Percentiles rank a stretch among this genome's conserved stretches.
Conservation (phyloP, 257 asterid species). For the Solanum lycopersicoides region DNA sequence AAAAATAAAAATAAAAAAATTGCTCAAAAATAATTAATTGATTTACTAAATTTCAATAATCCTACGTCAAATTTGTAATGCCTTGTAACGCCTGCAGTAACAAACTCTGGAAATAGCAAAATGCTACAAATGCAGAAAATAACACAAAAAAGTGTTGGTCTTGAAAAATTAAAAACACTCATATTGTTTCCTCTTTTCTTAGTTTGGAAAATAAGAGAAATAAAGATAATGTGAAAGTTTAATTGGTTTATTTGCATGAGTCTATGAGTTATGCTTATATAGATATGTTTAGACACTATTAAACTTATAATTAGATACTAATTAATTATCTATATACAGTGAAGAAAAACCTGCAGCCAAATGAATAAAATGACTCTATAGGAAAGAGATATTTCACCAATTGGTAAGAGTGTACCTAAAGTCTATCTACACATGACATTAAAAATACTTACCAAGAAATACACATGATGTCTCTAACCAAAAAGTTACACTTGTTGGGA, state of each 20-base stretch:
- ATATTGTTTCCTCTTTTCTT: neutral
- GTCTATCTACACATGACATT: neutral
- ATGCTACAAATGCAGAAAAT: neutral
- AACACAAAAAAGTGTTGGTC: neutral
- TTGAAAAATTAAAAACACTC: neutral
- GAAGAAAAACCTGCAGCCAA: neutral
- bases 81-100: conserved; percentile 13
- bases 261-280: neutral
- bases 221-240: neutral
- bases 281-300: neutral
- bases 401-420: neutral
- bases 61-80: conserved; percentile 35
- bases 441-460: neutral
- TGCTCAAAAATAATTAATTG: neutral
- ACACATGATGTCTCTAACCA: neutral
- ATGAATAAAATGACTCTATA: neutral
- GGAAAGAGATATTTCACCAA: neutral
- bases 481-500: neutral
- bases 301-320: neutral
- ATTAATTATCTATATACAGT: neutral
- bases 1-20: neutral
- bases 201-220: neutral
- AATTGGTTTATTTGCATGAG: neutral
- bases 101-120: neutral
- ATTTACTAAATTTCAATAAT: neutral